Base-by-base conservation (phyloP, 176 grass and related monocot genomes). In the Saccharum spontaneum region DNA sequence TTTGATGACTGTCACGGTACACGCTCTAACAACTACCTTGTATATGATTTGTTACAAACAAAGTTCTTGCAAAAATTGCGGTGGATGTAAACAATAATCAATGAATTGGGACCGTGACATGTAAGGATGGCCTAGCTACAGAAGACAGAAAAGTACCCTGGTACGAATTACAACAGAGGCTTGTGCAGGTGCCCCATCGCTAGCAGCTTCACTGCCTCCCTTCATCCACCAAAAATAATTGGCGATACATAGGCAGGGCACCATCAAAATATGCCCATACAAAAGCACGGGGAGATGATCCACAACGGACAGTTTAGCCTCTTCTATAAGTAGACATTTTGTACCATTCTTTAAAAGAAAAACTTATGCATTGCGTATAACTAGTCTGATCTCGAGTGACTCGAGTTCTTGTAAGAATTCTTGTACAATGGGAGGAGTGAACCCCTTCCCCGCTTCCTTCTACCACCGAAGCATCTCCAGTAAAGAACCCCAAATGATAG, bases 331-430 rank as follows among this genome's bases (percentile, higher is more conserved):
- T 65, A 33, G 8, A 76, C 62, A 76, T 79, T 71, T 6, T 84
- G 18, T 66, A 71, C 41, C 55, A 36, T 50, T 57, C 50, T 41
- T 17, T 40, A 37, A 70, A 59, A 54, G 67, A 78, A 84, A 55
- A 39, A 73, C 61, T 7, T 33, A 18, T 36, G 16, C 43, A 15
- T 16, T 28, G 13, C 20, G 11, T 55, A 55, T 59, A 37, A 59
- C 90, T 84, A 92, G 55, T 96, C 97, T 79, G 97, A 94, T 94
- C 97, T 94, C 20, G 90, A 76, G 11, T 91, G 94, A 83, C 28
- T 90, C 13, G 90, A 80, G n/a, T 84, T 85, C 60, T 92, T 91
- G 85, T 90, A 49, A 10, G 89, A 79, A 26, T 40, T 99, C 79
- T 91, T 94, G 78, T 94, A 84, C 62, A 96, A 82, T 78, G 94